Evolutionary conservation across 345 rosid genomes (phyloP), one percentile per base, ranked within the genome.

Genomic region (Draba incana): DNA sequence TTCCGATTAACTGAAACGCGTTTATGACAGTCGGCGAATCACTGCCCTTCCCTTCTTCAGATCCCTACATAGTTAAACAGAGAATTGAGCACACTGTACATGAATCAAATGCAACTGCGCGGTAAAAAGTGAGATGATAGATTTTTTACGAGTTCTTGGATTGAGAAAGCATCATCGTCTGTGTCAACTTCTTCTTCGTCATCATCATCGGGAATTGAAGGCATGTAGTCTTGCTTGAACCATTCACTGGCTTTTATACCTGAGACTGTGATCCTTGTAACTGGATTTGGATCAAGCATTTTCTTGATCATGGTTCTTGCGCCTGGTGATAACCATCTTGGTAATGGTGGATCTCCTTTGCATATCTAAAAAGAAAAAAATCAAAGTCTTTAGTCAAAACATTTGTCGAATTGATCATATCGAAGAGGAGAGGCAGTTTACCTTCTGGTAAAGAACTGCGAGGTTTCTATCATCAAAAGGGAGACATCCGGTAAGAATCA

Each of bases 381-480:
- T 16, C 14, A 33, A 33, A 33, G 6, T 33, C 37, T 33, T 33
- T 6, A 33, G 37, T 16, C n/a, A 44, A 48, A 55, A 38, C 0
- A 15, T 47, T 25, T 15, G 10, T 4, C 7, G 11, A 48, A 28
- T 6, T 51, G 10, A 35, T 23, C 2, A 7, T 11, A 24, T n/a
- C 3, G 12, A 43, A 33, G 3, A 62, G 59, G 37, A 44, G 56
- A 70, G 57, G 53, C 1, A 12, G 35, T 37, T 44, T 78, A 94
- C 99, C 97, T 91, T 94, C 60, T 90, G 94, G 75, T 90, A 94
- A 48, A 94, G 89, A 74, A 87, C 97, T 4, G 85, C 96, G 31
- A 94, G 94, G 76, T 94, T 94, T 75, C 99, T 81, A 55, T 94
- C 99, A 58, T 94, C 97, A 10, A 94, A 94, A 25, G 99, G 99